Evolutionary conservation across 208 protist species (phyloP).

Genomic region (Leishmania arabica): DNA sequence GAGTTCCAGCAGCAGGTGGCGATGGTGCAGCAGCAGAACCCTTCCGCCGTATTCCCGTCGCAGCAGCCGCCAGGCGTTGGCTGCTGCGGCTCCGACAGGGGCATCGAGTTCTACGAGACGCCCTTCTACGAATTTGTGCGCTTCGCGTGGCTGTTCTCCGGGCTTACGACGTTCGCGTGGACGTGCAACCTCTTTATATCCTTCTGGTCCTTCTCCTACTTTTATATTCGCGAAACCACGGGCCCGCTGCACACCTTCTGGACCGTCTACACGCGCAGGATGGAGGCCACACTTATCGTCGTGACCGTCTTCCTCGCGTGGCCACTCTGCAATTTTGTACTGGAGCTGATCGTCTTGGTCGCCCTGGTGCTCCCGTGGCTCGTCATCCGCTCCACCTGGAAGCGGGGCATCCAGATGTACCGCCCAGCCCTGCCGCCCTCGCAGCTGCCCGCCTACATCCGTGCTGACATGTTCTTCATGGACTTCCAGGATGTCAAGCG

Average conservation of each 20-base stretch:
- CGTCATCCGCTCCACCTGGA: constrained; percentile 59
- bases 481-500: constrained; percentile 77
- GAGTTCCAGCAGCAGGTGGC: constrained; percentile 42
- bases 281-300: constrained; percentile 50
- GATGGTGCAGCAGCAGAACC: constrained; percentile 30
- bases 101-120: constrained; percentile 80
- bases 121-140: constrained; percentile 86
- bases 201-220: constrained; percentile 61
- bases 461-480: constrained; percentile 89
- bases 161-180: constrained; percentile 67
- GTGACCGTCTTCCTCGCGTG: constrained; percentile 81
- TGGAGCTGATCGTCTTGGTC: constrained; percentile 67
- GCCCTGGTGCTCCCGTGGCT: constrained; percentile 71
- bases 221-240: constrained; percentile 48
- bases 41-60: background rate
- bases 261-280: constrained; percentile 44
- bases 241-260: constrained; percentile 70
- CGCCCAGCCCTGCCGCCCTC: constrained; percentile 69
- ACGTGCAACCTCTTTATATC: constrained; percentile 56
- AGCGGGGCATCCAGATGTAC: constrained; percentile 59
- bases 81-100: constrained; percentile 35
- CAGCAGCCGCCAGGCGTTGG: constrained; percentile 11
- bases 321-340: constrained; percentile 65
- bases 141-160: constrained; percentile 78
- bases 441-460: constrained; percentile 77